Evolutionary conservation across 805 yeast genomes (phyloP), one percentile per base, ranked within the genome.

Genomic region (Starmerella sp.): DNA sequence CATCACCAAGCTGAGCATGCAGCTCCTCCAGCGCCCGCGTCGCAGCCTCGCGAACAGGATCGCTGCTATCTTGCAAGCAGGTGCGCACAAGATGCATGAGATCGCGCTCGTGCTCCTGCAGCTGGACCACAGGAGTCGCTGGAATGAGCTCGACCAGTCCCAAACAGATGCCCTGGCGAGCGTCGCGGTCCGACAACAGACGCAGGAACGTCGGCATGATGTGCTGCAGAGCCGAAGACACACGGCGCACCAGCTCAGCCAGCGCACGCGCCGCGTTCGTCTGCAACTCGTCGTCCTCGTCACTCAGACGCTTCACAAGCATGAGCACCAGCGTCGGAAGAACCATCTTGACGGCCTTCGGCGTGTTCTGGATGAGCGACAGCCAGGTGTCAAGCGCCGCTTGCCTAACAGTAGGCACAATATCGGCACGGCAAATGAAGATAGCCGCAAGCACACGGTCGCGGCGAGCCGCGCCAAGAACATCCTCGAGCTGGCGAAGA

Each of bases 381-480:
- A 90, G 90, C 99, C 99, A 93, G 48, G 93, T 88, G 64, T 93
- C 96, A 57, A 87, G 80, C 11, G 97, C 83, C 30, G 95, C 86
- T 60, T 81, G 81, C 64, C 98, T 82, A 31, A 93, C 99, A 61
- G 82, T 76, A 62, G 87, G 87, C 39, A 93, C 79, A 41, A 82
- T 79, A 73, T 93, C 99, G 13, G 95, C 86, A 69, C 98, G 89
- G 69, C 97, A 90, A 36, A 93, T 82, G 69, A 89, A 93, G 62
- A 93, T 74, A n/a, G 90, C 75, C 0, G 97, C 79, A 63, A 93
- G 74, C 41, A 93, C 77, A 56, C 88, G 80, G 67, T 89, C 95
- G 66, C 97, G 84, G 66, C 96, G 86, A 6, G 85, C 95, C 61
- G 76, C 75, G 55, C 98, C 98, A 64, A 93, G 80, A 5, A 83